A percentile compares a stretch with the other conserved stretches of the same genome.
Evolutionary conservation across 108 stramenopile genomes (phyloP).

Genomic region (Craspedostauros australis): DNA sequence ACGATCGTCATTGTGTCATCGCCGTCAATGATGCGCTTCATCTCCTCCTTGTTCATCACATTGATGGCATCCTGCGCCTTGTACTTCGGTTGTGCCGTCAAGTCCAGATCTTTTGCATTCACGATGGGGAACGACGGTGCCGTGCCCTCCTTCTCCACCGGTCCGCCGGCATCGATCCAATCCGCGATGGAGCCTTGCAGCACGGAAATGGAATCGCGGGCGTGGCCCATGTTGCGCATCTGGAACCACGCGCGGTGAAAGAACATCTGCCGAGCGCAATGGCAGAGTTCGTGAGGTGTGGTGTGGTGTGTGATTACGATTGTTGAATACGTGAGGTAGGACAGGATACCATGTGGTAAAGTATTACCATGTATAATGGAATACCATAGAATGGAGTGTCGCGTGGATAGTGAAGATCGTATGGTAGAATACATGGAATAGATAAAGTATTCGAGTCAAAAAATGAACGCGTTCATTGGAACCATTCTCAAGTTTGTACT

Average conservation of each 20-base stretch:
- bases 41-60: slow-evolving; percentile 34
- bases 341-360: not conserved
- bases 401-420: not conserved
- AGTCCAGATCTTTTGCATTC: slow-evolving; percentile 22
- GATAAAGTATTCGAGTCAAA: no score
- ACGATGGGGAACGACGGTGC: slow-evolving; percentile 13
- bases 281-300: not conserved
- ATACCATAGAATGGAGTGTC: not conserved
- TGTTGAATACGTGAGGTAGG: not conserved
- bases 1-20: slow-evolving; percentile 45
- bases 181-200: slow-evolving; percentile 70
- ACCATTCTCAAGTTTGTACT: no score
- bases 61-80: slow-evolving; percentile 31
- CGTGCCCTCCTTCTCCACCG: slow-evolving; percentile 35
- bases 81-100: slow-evolving; percentile 25
- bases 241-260: slow-evolving; percentile 61
- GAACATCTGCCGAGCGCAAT: slow-evolving; percentile 16
- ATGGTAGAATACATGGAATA: not conserved
- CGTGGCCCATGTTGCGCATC: slow-evolving; percentile 71
- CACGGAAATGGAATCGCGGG: slow-evolving; percentile 33
- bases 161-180: slow-evolving; percentile 51
- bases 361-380: not conserved
- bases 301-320: not conserved
- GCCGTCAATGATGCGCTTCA: slow-evolving; percentile 18
- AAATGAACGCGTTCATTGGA: no score